A percentile compares a stretch with the other conserved stretches of the same genome.
Evolutionary conservation across 2,329 filamentous ascomycete species (phyloP).

Genomic region (Arthrocladium fulminans): DNA sequence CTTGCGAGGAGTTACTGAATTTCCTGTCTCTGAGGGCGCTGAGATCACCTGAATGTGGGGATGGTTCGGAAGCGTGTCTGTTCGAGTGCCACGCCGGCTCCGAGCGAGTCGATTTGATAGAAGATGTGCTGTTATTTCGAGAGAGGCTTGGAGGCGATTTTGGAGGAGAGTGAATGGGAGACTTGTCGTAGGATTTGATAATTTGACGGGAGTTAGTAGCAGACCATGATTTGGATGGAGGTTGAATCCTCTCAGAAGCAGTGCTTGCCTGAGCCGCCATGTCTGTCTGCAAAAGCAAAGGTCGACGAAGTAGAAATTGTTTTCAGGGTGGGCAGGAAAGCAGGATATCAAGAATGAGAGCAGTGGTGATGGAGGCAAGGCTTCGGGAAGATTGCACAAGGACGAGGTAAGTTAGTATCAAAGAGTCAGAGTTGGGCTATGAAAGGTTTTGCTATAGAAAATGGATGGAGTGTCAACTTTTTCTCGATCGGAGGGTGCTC

Average conservation of each 20-base stretch:
- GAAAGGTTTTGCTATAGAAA: neutral
- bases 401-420: neutral
- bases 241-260: neutral
- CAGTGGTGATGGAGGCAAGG: neutral
- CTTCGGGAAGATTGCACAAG: neutral
- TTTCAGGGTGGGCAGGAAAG: neutral
- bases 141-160: neutral
- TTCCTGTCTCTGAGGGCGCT: neutral
- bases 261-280: neutral
- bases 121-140: conserved; percentile 6
- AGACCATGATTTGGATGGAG: neutral
- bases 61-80: neutral
- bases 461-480: neutral
- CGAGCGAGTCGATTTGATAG: conserved; percentile 3
- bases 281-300: neutral
- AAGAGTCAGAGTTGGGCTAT: neutral
- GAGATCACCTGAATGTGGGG: neutral
- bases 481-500: neutral
- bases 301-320: neutral
- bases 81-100: neutral
- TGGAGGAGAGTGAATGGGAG: neutral
- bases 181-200: conserved; percentile 1
- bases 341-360: neutral
- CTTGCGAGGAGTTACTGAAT: neutral
- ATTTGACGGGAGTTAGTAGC: neutral